A percentile compares a stretch with the other conserved stretches of the same genome.
Conservation (phyloP, 139 green algal species). For the Closterium sp. region DNA sequence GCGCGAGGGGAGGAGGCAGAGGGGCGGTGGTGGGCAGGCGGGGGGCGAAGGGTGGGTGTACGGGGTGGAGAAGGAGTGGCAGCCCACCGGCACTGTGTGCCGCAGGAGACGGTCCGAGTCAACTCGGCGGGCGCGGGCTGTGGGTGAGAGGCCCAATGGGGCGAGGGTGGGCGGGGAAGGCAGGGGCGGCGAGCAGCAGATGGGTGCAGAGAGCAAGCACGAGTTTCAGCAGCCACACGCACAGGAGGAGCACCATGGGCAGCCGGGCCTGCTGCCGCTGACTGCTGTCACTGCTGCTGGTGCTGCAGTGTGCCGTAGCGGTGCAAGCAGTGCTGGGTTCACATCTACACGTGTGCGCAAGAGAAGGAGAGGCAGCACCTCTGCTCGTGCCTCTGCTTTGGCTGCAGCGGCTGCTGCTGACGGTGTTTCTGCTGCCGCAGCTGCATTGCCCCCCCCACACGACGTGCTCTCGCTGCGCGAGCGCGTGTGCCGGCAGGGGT, state of each 20-base stretch:
- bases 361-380: neutral
- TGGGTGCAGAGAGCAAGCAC: too few species aligned
- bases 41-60: neutral
- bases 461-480: too few species aligned
- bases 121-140: neutral
- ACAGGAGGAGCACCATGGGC: neutral
- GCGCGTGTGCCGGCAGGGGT: neutral
- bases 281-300: too few species aligned
- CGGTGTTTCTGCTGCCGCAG: too few species aligned
- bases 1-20: neutral
- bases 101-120: neutral
- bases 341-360: neutral
- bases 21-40: neutral
- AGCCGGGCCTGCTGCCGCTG: neutral
- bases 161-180: neutral
- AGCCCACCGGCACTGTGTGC: neutral
- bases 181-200: too few species aligned
- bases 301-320: too few species aligned
- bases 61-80: neutral
- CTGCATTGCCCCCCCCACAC: too few species aligned
- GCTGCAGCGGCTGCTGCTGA: neutral
- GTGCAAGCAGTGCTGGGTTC: neutral
- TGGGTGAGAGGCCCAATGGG: neutral
- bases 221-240: neutral
- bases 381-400: neutral